Conservation (phyloP, 257 asterid species). For the Petunia axillaris region DNA sequence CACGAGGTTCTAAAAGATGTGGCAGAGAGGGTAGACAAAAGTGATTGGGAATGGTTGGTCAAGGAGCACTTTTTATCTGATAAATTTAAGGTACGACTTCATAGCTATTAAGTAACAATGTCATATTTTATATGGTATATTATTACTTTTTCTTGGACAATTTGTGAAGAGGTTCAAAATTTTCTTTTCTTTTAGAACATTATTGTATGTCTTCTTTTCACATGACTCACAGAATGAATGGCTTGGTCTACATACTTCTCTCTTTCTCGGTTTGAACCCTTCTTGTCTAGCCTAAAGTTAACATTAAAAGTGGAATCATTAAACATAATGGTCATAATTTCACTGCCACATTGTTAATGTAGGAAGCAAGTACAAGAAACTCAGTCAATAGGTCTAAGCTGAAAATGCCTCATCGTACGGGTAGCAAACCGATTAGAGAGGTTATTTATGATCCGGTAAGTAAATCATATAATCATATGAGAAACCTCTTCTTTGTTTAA, state of each 20-base stretch:
- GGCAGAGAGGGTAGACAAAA: neutral
- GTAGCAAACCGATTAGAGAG: neutral
- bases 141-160: too few species aligned
- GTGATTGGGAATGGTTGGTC: neutral
- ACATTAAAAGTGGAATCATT: too few species aligned
- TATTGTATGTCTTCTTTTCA: too few species aligned
- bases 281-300: too few species aligned
- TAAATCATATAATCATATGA: neutral
- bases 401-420: neutral
- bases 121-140: neutral
- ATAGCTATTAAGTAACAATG: neutral
- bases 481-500: neutral
- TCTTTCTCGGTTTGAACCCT: too few species aligned
- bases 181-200: too few species aligned
- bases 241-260: too few species aligned
- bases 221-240: too few species aligned
- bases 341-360: neutral
- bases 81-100: neutral
- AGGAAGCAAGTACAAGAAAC: neutral
- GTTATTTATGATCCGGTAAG: neutral
- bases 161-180: too few species aligned
- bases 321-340: neutral
- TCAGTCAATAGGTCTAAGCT: neutral
- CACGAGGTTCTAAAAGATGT: neutral
- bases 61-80: neutral